A percentile compares a stretch with the other conserved stretches of the same genome.
These are phyloP conservation scores for Penicillium palitans DNA, from an alignment of 2,329 filamentous ascomycete genomes.

Conservation along the genomic window DNA sequence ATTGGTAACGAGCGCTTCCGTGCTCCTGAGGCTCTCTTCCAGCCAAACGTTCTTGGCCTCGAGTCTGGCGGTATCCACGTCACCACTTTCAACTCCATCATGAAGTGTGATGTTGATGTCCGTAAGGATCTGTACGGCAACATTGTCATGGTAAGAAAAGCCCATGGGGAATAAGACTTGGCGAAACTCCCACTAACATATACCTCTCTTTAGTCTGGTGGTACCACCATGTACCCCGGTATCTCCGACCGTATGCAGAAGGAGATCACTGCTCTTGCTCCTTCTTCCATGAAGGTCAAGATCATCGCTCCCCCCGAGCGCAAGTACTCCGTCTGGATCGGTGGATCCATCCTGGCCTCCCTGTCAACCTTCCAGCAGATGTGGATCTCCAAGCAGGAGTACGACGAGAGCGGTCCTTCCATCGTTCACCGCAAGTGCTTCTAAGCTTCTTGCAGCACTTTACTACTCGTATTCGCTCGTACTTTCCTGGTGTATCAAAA, in stretches of 20 bases:
- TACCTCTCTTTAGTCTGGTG: conserved; percentile 73
- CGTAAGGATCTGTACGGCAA: conserved; percentile 99
- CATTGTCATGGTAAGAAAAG: conserved; percentile 93
- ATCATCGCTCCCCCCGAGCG: conserved; percentile 99
- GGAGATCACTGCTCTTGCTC: conserved; percentile 99
- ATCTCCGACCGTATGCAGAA: conserved; percentile 99
- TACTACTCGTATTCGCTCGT: conserved; percentile 41
- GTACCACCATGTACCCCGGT: conserved; percentile 99
- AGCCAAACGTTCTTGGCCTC: conserved; percentile 96
- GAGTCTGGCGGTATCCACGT: conserved; percentile 99
- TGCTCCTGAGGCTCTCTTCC: conserved; percentile 98
- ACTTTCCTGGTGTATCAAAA: conserved; percentile 47
- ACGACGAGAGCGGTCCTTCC: conserved; percentile 99
- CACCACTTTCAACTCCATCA: conserved; percentile 99
- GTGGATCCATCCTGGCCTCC: conserved; percentile 99
- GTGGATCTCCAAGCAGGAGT: conserved; percentile 99
- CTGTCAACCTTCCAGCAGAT: conserved; percentile 99
- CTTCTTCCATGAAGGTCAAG: conserved; percentile 99
- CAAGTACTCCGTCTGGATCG: conserved; percentile 99
- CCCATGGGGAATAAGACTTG: neutral
- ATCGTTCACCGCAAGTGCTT: conserved; percentile 99
- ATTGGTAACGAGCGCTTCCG: conserved; percentile 99
- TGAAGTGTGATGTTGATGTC: conserved; percentile 99
- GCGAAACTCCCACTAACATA: neutral
- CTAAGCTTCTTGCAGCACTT: conserved; percentile 61